Evolutionary conservation across 2,329 filamentous ascomycete genomes (phyloP).

Genomic region (Botrytis pseudocinerea): DNA sequence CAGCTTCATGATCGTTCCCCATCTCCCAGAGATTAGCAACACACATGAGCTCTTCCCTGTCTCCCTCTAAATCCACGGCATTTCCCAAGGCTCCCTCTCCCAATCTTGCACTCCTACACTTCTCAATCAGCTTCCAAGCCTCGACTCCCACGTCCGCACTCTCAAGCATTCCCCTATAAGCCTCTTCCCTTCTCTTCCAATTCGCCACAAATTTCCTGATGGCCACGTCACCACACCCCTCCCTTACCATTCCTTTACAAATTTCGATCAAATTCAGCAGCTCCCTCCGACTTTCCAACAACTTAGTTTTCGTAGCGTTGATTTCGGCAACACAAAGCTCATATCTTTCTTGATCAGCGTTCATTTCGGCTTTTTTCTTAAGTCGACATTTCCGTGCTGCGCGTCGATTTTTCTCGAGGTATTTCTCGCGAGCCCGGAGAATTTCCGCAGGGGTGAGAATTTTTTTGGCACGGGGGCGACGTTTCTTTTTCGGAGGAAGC

Average conservation of each 20-base stretch:
- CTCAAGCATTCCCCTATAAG: slow-evolving; percentile 6
- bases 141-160: background rate
- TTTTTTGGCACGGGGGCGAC: slow-evolving; percentile 4
- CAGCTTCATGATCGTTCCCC: background rate
- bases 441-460: background rate
- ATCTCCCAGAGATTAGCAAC: background rate
- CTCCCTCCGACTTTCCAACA: background rate
- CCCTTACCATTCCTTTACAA: slow-evolving; percentile 2
- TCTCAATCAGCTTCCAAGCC: slow-evolving; percentile 1
- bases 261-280: background rate
- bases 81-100: background rate
- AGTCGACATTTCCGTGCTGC: slow-evolving; percentile 13
- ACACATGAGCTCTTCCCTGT: too few species aligned
- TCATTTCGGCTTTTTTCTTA: slow-evolving; percentile 13
- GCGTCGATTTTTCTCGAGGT: slow-evolving; percentile 9
- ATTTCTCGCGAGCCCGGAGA: background rate
- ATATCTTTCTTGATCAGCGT: background rate
- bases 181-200: slow-evolving; percentile 11
- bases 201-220: background rate
- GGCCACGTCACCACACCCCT: background rate
- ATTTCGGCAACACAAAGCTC: background rate
- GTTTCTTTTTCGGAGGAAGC: background rate
- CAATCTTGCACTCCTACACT: slow-evolving; percentile 10
- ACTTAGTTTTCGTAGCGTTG: background rate
- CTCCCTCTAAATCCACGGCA: background rate